phyloP scores from a whole-genome alignment of 768 basidiomycete genomes.

The Termitomyces titanicus region DNA sequence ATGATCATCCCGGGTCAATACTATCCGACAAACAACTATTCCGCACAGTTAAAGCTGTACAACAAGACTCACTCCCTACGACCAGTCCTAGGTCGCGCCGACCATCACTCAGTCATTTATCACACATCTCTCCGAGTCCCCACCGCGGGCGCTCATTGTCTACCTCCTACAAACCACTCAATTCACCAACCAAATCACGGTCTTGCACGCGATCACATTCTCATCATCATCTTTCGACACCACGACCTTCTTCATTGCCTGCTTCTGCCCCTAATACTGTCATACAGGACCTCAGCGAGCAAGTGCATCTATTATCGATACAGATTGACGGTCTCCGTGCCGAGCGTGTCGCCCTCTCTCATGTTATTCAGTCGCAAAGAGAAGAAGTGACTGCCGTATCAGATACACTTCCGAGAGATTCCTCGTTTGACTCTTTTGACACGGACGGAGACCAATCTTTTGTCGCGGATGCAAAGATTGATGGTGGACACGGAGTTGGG shows the following conservation, averaged over 20 bases:
- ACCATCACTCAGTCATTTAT: not conserved
- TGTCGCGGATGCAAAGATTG: not conserved
- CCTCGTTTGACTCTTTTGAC: not conserved
- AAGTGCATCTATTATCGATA: slow-evolving; percentile 26
- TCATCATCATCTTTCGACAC: not conserved
- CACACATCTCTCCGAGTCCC: not conserved
- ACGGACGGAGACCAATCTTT: not conserved
- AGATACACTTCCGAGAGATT: not conserved
- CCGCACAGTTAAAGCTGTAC: not conserved
- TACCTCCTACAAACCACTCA: not conserved
- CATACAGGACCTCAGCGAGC: slow-evolving; percentile 22
- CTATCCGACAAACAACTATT: not conserved
- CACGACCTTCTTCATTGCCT: not conserved
- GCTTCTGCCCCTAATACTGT: not conserved
- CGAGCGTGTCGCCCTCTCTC: slow-evolving; percentile 24
- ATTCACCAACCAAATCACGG: not conserved
- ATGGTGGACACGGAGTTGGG: not conserved
- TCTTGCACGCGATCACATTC: not conserved
- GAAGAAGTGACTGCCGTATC: not conserved
- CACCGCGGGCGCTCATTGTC: not conserved
- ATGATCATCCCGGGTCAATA: not conserved
- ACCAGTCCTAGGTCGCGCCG: not conserved
- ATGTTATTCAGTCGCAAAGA: slow-evolving; percentile 9
- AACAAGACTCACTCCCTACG: not conserved
- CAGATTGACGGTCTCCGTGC: slow-evolving; percentile 28